Evolutionary conservation across 352 stramenopile species (phyloP), one percentile per base, ranked within the genome.

Genomic region (Phytophthora constricta): DNA sequence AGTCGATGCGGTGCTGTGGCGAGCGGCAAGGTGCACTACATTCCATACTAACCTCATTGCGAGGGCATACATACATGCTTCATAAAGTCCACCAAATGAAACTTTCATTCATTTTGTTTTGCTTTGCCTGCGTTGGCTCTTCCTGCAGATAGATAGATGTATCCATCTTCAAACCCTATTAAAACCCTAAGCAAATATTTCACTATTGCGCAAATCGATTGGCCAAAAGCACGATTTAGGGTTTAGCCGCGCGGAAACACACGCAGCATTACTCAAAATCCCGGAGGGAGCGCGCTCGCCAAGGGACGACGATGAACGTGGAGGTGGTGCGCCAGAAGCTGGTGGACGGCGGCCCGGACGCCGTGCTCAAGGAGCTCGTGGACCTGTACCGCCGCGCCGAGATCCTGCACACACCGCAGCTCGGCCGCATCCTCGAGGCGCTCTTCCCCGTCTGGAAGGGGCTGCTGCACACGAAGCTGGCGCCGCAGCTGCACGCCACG

Each of bases 401-500:
- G 66, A 87, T 95, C 61, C 79, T 96, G 46, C 87, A 94, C 78
- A 98, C 95, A 33, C 81, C 84, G 47, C 90, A 98, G 80, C 95
- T 97, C 56, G 75, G 82, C 43, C 83, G 87, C 47, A 96, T 98
- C 67, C 80, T 98, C 22, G 92, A 97, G 50, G 79, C 80, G 48
- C 85, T 98, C 43, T 95, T 98, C 46, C 95, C 95, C 1, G 88
- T 92, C 16, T 97, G 92, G 84, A 90, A 92, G 54, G 66, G 78
- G 55, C 79, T 98, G n/a, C 76, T 98, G 65, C 85, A 93, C 22
- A 63, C 70, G 16, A 87, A 88, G 53, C 64, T 96, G 16, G 71
- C 80, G 55, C 89, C 88, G 57, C 92, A 98, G 72, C 61, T 84
- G 59, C 79, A 68, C 25, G 76, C 90, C 54, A 93, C 92, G 50